A percentile compares a stretch with the other conserved stretches of the same genome.
These are phyloP conservation scores for Aristolochia contorta DNA, from an alignment of 164 flowering plant genomes.

Conservation along the genomic window DNA sequence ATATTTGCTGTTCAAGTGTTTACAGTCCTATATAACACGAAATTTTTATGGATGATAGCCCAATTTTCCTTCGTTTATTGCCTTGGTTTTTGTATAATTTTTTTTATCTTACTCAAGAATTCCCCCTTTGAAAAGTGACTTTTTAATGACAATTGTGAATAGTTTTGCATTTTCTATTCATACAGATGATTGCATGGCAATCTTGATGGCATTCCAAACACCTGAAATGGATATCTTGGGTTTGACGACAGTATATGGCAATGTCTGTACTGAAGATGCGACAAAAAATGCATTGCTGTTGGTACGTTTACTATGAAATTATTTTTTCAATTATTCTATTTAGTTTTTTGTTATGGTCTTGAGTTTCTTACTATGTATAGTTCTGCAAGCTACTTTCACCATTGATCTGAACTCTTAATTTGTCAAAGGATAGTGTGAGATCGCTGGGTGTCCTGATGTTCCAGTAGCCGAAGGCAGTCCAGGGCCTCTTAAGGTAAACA, in stretches of 20 bases:
- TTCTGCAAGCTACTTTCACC: constrained; percentile 21
- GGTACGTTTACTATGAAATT: constrained; percentile 33
- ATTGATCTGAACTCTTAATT: constrained; percentile 30
- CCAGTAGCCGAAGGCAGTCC: constrained; percentile 90
- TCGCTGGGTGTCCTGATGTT: constrained; percentile 64
- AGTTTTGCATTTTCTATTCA: constrained; percentile 1
- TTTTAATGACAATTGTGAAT: not conserved
- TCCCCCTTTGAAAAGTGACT: too few relatives aligned
- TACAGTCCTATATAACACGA: too few relatives aligned
- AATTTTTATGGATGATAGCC: too few relatives aligned
- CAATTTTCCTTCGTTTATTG: too few relatives aligned
- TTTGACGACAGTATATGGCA: constrained; percentile 86
- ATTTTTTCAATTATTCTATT: too few relatives aligned
- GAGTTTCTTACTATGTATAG: not conserved
- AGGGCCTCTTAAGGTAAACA: constrained; percentile 76
- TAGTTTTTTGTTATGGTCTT: not conserved
- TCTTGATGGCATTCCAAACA: constrained; percentile 88
- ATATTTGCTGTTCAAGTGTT: too few relatives aligned
- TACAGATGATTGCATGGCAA: constrained; percentile 94
- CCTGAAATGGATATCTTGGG: constrained; percentile 75
- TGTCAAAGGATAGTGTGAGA: constrained; percentile 99
- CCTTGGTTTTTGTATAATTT: too few relatives aligned
- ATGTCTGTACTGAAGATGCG: constrained; percentile 67
- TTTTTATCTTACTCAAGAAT: too few relatives aligned
- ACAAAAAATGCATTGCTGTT: constrained; percentile 84